Evolutionary conservation across 106 monocot species (phyloP).

Genomic region (Allium sativum): DNA sequence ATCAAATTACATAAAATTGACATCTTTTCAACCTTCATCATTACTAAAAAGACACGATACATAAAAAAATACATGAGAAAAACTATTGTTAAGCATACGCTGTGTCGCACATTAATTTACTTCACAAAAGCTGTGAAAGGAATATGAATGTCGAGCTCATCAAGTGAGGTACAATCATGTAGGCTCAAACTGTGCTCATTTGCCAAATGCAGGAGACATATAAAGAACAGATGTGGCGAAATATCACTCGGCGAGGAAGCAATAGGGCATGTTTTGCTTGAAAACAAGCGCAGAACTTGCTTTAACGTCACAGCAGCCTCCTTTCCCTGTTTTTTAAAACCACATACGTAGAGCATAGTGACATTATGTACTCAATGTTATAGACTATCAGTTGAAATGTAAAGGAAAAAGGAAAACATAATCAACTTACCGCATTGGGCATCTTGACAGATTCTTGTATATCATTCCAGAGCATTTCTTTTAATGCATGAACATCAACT

Average conservation of each 20-base stretch:
- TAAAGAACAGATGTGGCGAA: constrained; percentile 77
- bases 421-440: constrained; percentile 26
- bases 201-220: constrained; percentile 88
- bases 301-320: constrained; percentile 34
- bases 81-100: too few species aligned
- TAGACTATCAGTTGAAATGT: neutral
- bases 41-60: too few species aligned
- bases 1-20: too few species aligned
- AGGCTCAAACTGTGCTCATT: constrained; percentile 76
- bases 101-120: neutral
- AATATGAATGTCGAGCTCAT: constrained; percentile 62
- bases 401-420: neutral
- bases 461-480: constrained; percentile 62
- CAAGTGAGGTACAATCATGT: constrained; percentile 37
- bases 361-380: too few species aligned
- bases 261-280: constrained; percentile 11
- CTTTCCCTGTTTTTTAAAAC: constrained; percentile 12
- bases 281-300: constrained; percentile 32
- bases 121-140: constrained; percentile 27
- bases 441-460: constrained; percentile 31
- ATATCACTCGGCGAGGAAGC: constrained; percentile 32
- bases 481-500: constrained; percentile 97
- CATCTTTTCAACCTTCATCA: too few species aligned
- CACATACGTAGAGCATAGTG: too few species aligned
- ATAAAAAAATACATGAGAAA: too few species aligned